Evolutionary conservation across 306 rosid genomes (phyloP), one percentile per base, ranked within the genome.

Genomic region (Sicyos edulis): DNA sequence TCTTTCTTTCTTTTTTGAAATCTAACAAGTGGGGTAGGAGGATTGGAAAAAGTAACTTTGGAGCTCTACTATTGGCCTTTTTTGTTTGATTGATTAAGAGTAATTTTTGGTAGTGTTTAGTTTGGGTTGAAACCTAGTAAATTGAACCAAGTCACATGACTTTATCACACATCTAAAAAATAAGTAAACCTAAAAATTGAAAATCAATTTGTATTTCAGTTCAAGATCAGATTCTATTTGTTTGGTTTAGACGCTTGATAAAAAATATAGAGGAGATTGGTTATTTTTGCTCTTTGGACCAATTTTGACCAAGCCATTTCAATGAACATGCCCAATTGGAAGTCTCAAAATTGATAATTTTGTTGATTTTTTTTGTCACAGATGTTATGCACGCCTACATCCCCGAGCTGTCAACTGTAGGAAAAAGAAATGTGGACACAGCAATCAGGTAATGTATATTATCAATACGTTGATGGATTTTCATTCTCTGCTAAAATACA

Each of bases 341-440:
- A 24, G 11, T 13, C 17, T 59, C 6, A 2, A 3, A 13, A 0
- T 59, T 59, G 17, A 26, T 59, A 9, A 47, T 47, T 47, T 47
- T 10, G 52, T 44, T 0, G 14, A 10, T 47, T 40, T 14, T 15
- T 63, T 40, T 16, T 26, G 24, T 17, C 70, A 17, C 86, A 89
- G 97, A 85, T 92, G 97, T 45, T 92, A 92, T 60, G 97, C 97
- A 1, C 96, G 98, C 40, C 67, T 92, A 54, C 98, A 92, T 80
- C 98, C 98, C 1, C 96, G 96, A 58, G 98, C 98, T 1, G 98
- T 92, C 60, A 92, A 92, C 90, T 92, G 98, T 90, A 86, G 98
- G 88, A 92, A 92, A 72, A 92, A 92, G 93, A 92, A 92, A 85
- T 92, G 98, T 80, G 98, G 98, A 32, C 98, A 92, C 89, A 92